Conservation (phyloP, 2,329 filamentous ascomycete species). For the Diaporthe citrichinensis region DNA sequence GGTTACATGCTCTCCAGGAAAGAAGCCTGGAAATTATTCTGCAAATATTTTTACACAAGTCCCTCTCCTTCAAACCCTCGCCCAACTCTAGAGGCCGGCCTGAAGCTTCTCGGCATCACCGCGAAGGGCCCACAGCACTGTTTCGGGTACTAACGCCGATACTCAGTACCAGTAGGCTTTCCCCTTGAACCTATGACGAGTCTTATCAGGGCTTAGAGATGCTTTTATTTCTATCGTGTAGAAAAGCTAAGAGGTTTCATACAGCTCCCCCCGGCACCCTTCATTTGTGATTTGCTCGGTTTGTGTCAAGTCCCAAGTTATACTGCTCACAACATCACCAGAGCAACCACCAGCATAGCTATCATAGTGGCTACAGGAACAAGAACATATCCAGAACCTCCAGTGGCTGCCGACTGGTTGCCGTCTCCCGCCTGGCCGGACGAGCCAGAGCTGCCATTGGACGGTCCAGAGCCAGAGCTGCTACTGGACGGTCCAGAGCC, state of each 20-base stretch:
- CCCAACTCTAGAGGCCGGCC: not conserved
- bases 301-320: no score
- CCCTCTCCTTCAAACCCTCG: not conserved
- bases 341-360: not conserved
- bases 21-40: rapidly evolving
- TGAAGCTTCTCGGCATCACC: not conserved
- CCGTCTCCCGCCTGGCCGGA: not conserved
- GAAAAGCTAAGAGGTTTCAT: no score
- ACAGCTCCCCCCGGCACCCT: no score
- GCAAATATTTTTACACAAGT: no score
- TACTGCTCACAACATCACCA: conserved; percentile 25
- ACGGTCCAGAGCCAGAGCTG: not conserved
- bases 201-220: no score
- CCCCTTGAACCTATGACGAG: no score
- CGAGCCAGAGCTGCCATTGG: not conserved
- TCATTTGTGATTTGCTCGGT: no score
- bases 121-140: not conserved
- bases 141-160: not conserved
- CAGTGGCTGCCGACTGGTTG: not conserved
- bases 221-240: no score
- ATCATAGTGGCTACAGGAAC: not conserved
- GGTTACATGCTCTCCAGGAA: not conserved
- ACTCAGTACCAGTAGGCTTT: no score
- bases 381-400: not conserved
- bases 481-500: not conserved